These are phyloP conservation scores for Nasturtium officinale DNA, from an alignment of 345 rosid species.

Conservation along the genomic window DNA sequence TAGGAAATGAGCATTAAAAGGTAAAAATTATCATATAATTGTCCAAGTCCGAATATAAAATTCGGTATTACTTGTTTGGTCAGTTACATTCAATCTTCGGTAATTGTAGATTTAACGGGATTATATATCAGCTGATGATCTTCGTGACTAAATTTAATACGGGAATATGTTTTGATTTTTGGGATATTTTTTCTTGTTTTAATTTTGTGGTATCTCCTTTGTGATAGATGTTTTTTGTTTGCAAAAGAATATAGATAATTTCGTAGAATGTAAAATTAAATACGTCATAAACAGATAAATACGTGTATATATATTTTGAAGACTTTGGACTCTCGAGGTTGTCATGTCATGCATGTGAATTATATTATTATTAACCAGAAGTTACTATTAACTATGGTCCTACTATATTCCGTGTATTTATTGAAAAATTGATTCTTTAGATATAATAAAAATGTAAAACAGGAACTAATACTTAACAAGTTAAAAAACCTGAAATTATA, in stretches of 20 bases:
- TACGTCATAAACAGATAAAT: neutral
- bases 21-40: neutral
- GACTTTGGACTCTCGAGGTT: conserved; percentile 39
- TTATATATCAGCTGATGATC: neutral
- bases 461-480: neutral
- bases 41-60: neutral
- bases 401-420: conserved; percentile 25
- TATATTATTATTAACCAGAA: conserved; percentile 38
- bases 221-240: neutral
- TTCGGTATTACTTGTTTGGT: neutral
- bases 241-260: neutral
- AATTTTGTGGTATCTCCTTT: neutral
- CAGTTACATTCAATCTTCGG: neutral
- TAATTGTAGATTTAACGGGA: neutral
- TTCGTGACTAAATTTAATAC: neutral
- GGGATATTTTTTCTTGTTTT: neutral
- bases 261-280: neutral
- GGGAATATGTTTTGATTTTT: neutral
- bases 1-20: neutral
- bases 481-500: neutral
- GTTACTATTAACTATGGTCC: conserved; percentile 32
- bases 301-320: neutral
- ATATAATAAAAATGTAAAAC: neutral
- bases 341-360: conserved; percentile 57
- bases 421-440: neutral